Evolutionary conservation across 1,139 yeast species (phyloP).

Genomic region (Sugiyamaella novakii): DNA sequence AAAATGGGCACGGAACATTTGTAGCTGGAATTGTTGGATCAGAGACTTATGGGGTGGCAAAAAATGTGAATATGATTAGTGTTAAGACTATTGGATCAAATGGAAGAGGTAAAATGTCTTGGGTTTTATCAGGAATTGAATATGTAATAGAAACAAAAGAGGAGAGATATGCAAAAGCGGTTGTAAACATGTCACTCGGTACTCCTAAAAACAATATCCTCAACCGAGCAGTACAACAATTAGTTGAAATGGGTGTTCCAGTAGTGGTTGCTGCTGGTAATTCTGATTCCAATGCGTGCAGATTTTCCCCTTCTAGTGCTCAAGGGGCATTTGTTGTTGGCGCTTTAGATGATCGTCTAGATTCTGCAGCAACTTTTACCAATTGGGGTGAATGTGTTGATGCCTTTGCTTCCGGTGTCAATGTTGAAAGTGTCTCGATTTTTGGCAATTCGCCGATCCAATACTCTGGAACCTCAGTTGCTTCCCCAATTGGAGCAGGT

Average conservation of each 20-base stretch:
- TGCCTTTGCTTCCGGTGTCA: constrained; percentile 78
- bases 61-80: constrained; percentile 61
- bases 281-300: constrained; percentile 72
- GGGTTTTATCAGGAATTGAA: constrained; percentile 71
- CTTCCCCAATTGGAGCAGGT: constrained; percentile 81
- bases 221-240: constrained; percentile 73
- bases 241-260: constrained; percentile 66
- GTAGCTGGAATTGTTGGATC: constrained; percentile 92
- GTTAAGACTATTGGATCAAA: constrained; percentile 65
- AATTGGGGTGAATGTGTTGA: constrained; percentile 92
- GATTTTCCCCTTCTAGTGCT: constrained; percentile 79
- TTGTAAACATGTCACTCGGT: constrained; percentile 81
- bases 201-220: constrained; percentile 65
- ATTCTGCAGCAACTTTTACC: constrained; percentile 69
- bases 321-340: constrained; percentile 76
- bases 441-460: constrained; percentile 41
- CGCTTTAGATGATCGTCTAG: constrained; percentile 75
- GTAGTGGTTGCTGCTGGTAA: constrained; percentile 93
- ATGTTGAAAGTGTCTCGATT: constrained; percentile 52
- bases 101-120: constrained; percentile 65
- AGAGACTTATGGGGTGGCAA: constrained; percentile 75
- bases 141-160: constrained; percentile 52
- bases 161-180: constrained; percentile 51
- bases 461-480: constrained; percentile 86
- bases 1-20: constrained; percentile 79